Evolutionary conservation across 1,284 basidiomycete species (phyloP), one percentile per base, ranked within the genome.

Genomic region (Ganoderma leucocontextum): DNA sequence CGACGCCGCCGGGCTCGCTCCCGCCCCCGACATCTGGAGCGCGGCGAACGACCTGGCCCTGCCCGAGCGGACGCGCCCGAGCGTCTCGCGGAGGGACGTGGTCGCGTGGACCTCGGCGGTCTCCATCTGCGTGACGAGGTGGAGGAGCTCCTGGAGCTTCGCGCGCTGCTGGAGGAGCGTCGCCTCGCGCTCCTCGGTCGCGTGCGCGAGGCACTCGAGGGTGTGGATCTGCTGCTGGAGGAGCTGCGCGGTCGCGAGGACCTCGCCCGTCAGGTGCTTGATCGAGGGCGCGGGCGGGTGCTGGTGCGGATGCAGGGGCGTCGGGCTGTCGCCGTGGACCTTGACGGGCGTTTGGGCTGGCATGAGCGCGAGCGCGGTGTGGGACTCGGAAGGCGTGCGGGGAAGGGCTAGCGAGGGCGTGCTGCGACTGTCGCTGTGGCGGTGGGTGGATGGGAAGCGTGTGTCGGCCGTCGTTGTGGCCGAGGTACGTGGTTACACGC

Each of bases 51-150:
- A 60, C 60, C 33, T 58, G 17, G 17, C 33, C 55, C 17, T 58
- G 47, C 47, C 39, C 39, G 35, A 22, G 59, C 63, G 66, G 57
- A 69, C 59, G 65, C 60, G 65, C n/a, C 17, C 64, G 41, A 75
- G 62, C 15, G 69, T 69, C 15, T 38, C 22, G 35, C 39, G 17
- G 60, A 74, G 70, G 33, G 68, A 69, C 29, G 66, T 59, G 39
- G 74, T 74, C 49, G 65, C 68, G 63, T 62, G 62, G 44, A 55
- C 66, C 66, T 74, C 75, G 53, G 65, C 64, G 25, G 65, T 63
- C 67, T 70, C 72, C n/a, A 67, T 62, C 62, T 67, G 59, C 52
- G 71, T 60, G 65, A 73, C 60, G 22, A 62, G 36, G 42, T 47
- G 49, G 47, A 72, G 62, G 55, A 68, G 64, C 25, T 63, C 69